Base-by-base conservation (phyloP, 495 filamentous ascomycete genomes). In the Aspergillus cavernicola region DNA sequence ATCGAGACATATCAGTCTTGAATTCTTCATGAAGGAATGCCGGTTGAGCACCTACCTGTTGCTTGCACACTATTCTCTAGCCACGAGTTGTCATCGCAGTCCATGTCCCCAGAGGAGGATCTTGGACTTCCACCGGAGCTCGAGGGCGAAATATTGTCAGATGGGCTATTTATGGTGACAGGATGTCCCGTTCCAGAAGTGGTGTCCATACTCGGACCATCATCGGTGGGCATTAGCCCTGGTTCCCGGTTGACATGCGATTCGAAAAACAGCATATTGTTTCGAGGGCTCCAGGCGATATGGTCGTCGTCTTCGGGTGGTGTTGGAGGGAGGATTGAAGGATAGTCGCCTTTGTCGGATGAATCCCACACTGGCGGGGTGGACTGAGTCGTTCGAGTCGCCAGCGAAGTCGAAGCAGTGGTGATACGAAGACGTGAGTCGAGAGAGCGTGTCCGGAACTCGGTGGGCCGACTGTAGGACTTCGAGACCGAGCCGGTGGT, bases 281-380 rank as follows among this genome's bases (percentile, higher is more conserved):
- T 69, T 32, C 60, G 46, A 20, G 67, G 63, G 32, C 70, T 68
- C 72, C 71, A 74, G 19, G 64, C 66, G 31, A 75, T 55, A 57
- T 67, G 60, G 37, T 67, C 64, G 55, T 75, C 71, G 66, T 75
- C 71, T 42, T 76, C 71, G 22, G 72, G 74, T 3, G 72, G 72
- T 0, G 74, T 75, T 9, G 67, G 69, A 15, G 72, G 72, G 7
- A 74, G 60, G 15, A 58, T 64, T 20, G 66, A 56, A 42, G 67
- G 65, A 58, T 74, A 74, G 15, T 75, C 69, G 11, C 57, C 50
- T 50, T 66, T 62, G 54, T 59, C 52, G 7, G 61, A 36, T 4
- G 64, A 67, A 23, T 66, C 63, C 68, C 65, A 72, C 43, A 60
- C 53, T 10, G 62, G 51, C 1, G 66, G 58, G 37, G 58, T 44